These are phyloP conservation scores for Furcasterigmium furcatum DNA, from an alignment of 2,329 filamentous ascomycete genomes.

Conservation along the genomic window DNA sequence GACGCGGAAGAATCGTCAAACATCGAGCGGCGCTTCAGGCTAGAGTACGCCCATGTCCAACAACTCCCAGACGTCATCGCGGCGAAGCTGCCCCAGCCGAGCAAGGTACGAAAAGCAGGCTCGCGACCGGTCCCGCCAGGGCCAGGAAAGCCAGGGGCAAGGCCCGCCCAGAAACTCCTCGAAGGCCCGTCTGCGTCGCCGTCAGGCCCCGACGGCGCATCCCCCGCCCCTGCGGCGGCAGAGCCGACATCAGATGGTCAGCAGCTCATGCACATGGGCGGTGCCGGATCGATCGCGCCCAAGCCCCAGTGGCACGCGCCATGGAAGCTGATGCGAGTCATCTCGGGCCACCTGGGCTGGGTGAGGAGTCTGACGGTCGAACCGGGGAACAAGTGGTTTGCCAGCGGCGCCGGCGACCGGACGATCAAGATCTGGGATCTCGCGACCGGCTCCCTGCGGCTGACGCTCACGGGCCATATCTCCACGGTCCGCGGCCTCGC, in stretches of 20 bases:
- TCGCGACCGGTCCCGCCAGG: no score
- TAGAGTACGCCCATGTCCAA: slow-evolving; percentile 76
- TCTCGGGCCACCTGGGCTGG: slow-evolving; percentile 95
- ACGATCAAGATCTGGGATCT: slow-evolving; percentile 99
- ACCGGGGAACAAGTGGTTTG: slow-evolving; percentile 97
- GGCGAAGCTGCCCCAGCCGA: slow-evolving; percentile 64
- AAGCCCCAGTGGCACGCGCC: slow-evolving; percentile 96
- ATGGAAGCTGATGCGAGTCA: slow-evolving; percentile 98
- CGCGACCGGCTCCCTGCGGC: slow-evolving; percentile 75
- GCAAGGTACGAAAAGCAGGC: slow-evolving; percentile 15
- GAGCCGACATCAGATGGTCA: background rate
- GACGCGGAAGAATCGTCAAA: background rate
- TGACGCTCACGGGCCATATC: slow-evolving; percentile 92
- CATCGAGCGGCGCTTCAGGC: slow-evolving; percentile 51
- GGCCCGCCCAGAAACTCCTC: slow-evolving; percentile 28
- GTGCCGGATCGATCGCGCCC: slow-evolving; percentile 31
- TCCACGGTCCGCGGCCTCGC: slow-evolving; percentile 89
- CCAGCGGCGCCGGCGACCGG: slow-evolving; percentile 88
- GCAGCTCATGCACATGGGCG: slow-evolving; percentile 17
- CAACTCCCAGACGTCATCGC: slow-evolving; percentile 76
- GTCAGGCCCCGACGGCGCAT: slow-evolving; percentile 10
- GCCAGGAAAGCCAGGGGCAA: no score
- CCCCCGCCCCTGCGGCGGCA: slow-evolving; percentile 8
- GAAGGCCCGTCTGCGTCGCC: slow-evolving; percentile 39
- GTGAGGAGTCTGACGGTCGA: slow-evolving; percentile 87